Evolutionary conservation across 1,139 yeast species (phyloP).

Genomic region (Kazachstania sp.): DNA sequence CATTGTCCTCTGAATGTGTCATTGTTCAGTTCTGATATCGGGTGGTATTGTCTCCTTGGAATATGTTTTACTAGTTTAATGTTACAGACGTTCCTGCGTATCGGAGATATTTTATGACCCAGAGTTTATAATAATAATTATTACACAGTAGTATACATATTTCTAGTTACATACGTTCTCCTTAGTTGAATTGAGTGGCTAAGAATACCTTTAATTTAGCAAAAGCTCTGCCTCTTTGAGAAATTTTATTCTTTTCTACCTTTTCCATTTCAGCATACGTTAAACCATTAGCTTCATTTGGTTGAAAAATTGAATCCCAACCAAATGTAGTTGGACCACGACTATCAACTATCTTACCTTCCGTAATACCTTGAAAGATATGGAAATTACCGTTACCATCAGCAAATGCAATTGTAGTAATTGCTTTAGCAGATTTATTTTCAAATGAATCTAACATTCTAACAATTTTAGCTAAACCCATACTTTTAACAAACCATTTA

Average conservation of each 20-base stretch:
- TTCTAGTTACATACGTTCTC: background rate
- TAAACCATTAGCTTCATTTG: slow-evolving; percentile 40
- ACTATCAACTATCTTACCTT: slow-evolving; percentile 63
- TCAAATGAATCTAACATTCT: slow-evolving; percentile 73
- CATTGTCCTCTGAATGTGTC: no score
- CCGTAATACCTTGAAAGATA: slow-evolving; percentile 77
- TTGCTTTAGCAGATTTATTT: slow-evolving; percentile 78
- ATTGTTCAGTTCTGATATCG: no score
- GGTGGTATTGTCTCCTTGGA: no score
- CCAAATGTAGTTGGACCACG: slow-evolving; percentile 83
- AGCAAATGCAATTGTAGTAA: slow-evolving; percentile 88
- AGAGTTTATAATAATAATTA: background rate
- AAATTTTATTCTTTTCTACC: slow-evolving; percentile 62
- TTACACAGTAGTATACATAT: background rate
- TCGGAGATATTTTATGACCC: background rate
- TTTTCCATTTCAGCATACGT: slow-evolving; percentile 94
- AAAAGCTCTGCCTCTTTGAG: slow-evolving; percentile 83
- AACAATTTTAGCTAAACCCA: slow-evolving; percentile 69
- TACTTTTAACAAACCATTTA: slow-evolving; percentile 75
- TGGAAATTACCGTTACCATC: slow-evolving; percentile 72
- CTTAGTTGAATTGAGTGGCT: background rate
- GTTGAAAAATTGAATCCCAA: slow-evolving; percentile 89
- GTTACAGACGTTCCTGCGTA: no score
- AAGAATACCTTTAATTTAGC: slow-evolving; percentile 58
- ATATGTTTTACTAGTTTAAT: no score